Evolutionary conservation across 306 rosid species (phyloP).

Genomic region (Begonia fuchsioides): DNA sequence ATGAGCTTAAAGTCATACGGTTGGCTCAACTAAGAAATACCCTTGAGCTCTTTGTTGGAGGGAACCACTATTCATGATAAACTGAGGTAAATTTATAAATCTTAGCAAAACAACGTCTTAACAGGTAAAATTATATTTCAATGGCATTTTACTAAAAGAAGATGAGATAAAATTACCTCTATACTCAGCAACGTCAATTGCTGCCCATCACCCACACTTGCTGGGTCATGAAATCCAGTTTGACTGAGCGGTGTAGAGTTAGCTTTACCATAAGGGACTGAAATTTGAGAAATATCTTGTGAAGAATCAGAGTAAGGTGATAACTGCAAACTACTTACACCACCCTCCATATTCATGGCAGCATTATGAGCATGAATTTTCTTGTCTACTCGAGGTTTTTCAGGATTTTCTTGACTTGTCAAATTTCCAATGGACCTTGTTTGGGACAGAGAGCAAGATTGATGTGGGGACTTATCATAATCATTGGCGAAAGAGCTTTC

Average conservation of each 20-base stretch:
- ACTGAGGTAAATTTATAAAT: no score
- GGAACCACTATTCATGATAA: no score
- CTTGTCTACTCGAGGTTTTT: constrained; percentile 22
- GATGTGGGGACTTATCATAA: constrained; percentile 15
- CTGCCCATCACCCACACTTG: constrained; percentile 70
- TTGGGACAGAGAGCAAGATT: constrained; percentile 23
- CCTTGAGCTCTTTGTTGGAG: no score
- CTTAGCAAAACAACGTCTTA: no score
- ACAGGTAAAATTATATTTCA: no score
- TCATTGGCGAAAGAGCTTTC: constrained; percentile 19
- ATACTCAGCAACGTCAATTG: constrained; percentile 70
- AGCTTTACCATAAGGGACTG: constrained; percentile 59
- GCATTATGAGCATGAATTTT: constrained; percentile 11
- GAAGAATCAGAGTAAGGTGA: constrained; percentile 22
- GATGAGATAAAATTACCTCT: constrained; percentile 35
- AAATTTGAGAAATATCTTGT: constrained; percentile 64
- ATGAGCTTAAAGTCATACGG: no score
- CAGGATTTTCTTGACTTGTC: constrained; percentile 8
- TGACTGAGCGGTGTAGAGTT: constrained; percentile 73
- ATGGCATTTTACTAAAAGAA: no score
- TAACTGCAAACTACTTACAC: constrained; percentile 23
- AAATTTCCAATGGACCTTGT: constrained; percentile 18
- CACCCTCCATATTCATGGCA: constrained; percentile 6
- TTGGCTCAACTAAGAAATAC: no score
- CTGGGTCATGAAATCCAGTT: constrained; percentile 80